These are phyloP conservation scores for Bidens hawaiensis DNA, from an alignment of 140 eudicot genomes.

Conservation along the genomic window DNA sequence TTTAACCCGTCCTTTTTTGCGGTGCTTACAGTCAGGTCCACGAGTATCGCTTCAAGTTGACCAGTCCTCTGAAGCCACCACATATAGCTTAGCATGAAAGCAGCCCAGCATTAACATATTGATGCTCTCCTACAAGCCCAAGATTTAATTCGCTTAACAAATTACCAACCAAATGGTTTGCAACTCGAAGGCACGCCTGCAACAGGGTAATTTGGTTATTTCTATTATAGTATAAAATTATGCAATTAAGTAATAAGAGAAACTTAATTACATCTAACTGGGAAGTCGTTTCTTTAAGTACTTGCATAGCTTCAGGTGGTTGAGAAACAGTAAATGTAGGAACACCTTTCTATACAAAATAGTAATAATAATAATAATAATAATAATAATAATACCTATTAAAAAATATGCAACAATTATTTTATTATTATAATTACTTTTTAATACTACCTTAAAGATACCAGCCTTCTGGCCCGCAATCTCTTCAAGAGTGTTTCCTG, in stretches of 20 bases:
- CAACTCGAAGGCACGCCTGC: conserved; percentile 74
- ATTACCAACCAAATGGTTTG: not conserved
- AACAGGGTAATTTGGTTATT: conserved; percentile 1
- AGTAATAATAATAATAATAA: too few species aligned
- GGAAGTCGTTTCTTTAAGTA: conserved; percentile 68
- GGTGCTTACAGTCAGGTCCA: too few species aligned
- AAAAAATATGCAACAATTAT: too few species aligned
- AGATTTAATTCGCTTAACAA: not conserved
- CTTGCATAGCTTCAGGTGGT: conserved; percentile 89
- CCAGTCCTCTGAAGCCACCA: too few species aligned
- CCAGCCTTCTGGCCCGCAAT: too few species aligned
- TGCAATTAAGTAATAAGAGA: conserved; percentile 3
- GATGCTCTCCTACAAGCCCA: not conserved
- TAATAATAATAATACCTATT: too few species aligned
- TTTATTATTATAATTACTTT: too few species aligned
- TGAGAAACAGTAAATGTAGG: conserved; percentile 94
- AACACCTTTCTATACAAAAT: conserved; percentile 51
- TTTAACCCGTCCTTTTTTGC: too few species aligned
- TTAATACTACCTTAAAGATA: too few species aligned
- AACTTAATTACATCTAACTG: conserved; percentile 53
- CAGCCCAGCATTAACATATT: not conserved
- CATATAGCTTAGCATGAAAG: too few species aligned
- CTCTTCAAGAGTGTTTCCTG: too few species aligned
- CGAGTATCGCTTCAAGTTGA: too few species aligned
- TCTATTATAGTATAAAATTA: not conserved